Base-by-base conservation (phyloP, 2,329 filamentous ascomycete species). In the Scopulariopsis brevicaulis region DNA sequence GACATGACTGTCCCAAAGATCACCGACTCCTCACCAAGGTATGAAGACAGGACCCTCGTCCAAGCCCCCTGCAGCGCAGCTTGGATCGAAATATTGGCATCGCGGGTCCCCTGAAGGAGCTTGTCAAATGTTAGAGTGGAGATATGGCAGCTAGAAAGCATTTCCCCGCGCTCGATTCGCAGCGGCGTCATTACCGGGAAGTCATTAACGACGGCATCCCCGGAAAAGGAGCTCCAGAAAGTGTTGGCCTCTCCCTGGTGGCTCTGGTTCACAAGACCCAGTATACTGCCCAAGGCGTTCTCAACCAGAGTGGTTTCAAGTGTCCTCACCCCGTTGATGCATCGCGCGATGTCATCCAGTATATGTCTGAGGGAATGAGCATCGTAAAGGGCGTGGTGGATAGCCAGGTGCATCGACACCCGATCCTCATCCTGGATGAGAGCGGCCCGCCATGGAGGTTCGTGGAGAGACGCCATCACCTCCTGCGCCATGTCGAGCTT, bases 341-440 rank as follows among this genome's bases (percentile, higher is more conserved):
- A 1, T 53, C 59, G 12, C 3, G n/a, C 20, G 20, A 35, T 73
- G 63, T 87, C 81, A 0, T 74, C 65, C 1, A 96, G 70, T 1
- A 96, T 77, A 0, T 76, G 65, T 3, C 81, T 74, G 12, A 96
- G 72, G 10, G 90, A 91, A 48, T 83, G 77, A 0, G 90, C 92
- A 72, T 96, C 92, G 63, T 95, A 96, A 0, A 96, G 74, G 0
- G 89, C 88, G 71, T 96, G 92, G 62, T 95, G 87, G 2, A 90
- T 76, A 1, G 74, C 67, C 4, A 84, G 61, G 53, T 78, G 72
- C 69, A 80, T 76, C 2, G 54, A 64, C 4, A 61, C 40, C 1
- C 56, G 52, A 0, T 61, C 55, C 0, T 65, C 58, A 0, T 60
- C 52, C 2, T 74, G 62, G 0, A 77, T 66, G 1, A 90, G 54